These are phyloP conservation scores for Pyropia yezoensis DNA, from an alignment of 23 red algal genomes.

Conservation along the genomic window DNA sequence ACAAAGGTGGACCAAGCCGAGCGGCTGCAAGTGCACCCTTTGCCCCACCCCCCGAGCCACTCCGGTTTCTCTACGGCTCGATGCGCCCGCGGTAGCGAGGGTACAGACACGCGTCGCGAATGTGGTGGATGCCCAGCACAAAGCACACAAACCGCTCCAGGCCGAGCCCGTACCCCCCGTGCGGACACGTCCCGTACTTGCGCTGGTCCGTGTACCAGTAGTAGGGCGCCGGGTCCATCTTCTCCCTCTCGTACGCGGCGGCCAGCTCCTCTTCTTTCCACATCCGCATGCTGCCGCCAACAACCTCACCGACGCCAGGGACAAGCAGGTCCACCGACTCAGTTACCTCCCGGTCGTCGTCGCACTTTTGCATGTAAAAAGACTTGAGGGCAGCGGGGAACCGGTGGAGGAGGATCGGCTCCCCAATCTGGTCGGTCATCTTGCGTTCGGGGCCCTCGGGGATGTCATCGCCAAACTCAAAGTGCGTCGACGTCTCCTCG, in stretches of 20 bases:
- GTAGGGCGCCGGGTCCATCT: slow-evolving; percentile 80
- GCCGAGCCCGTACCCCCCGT: slow-evolving; percentile 95
- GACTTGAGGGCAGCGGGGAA: slow-evolving; percentile 87
- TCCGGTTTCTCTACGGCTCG: background rate
- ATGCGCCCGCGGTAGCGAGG: slow-evolving; percentile 89
- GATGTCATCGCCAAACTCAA: slow-evolving; percentile 95
- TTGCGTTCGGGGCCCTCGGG: slow-evolving; percentile 87
- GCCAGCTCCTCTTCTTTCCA: slow-evolving; percentile 69
- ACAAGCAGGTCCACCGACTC: slow-evolving; percentile 86
- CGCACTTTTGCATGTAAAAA: slow-evolving; percentile 98
- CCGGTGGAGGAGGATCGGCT: slow-evolving; percentile 77
- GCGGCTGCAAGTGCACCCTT: too few relatives aligned
- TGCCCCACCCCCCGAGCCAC: too few relatives aligned
- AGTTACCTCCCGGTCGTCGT: slow-evolving; percentile 68
- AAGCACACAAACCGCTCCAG: slow-evolving; percentile 93
- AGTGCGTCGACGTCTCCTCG: slow-evolving; percentile 67
- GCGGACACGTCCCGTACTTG: slow-evolving; percentile 87
- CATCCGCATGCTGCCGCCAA: slow-evolving; percentile 96
- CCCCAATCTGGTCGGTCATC: slow-evolving; percentile 93
- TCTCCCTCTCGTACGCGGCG: slow-evolving; percentile 85
- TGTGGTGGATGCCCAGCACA: slow-evolving; percentile 72
- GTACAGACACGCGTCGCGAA: slow-evolving; percentile 93
- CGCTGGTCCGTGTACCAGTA: slow-evolving; percentile 98
- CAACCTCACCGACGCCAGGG: slow-evolving; percentile 92
- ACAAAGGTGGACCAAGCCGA: too few relatives aligned